Base-by-base conservation (phyloP, 2,329 filamentous ascomycete species). In the Verticillium nonalfalfae region DNA sequence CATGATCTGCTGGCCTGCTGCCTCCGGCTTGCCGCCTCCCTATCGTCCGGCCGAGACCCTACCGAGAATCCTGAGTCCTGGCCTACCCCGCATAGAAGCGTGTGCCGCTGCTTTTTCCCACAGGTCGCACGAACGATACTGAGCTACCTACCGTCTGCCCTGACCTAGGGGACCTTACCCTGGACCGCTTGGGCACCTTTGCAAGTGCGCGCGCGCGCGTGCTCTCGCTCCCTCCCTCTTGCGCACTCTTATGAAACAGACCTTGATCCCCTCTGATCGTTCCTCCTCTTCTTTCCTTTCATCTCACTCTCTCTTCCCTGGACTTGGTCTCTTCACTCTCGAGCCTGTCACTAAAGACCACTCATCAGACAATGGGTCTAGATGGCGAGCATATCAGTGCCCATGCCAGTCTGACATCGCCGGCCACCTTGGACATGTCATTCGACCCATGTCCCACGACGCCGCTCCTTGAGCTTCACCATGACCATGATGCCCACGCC, bases 371-470 rank as follows among this genome's bases (percentile, higher is more conserved):
- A 10, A 50, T 50, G 40, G 21, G 40, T 50, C 40, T 39, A 56
- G 55, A 34, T 59, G 58, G 61, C 57, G 63, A 63, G 63, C 63
- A 64, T 64, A 60, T 62, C 62, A 64, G 63, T 64, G 63, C 63
- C 57, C 59, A 64, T 64, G 61, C 57, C 45, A 57, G 35, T 58
- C 60, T 26, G 33, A 36, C 11, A 45, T 40, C 38, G 18, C 33
- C 62, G 55, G 50, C 35, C 57, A 34, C 52, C 59, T 38, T 50
- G n/a, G 58, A 57, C 59, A 65, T 65, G 64, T 65, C 64, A 31
- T 57, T 64, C 55, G 57, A 63, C 55, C 59, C 59, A 9, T 57
- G 38, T 63, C 61, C 63, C 45, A 57, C 60, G 35, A 45, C 57
- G 14, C 59, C 56, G 55, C 56, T 62, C 59, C 58, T 62, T 52